Percentiles rank a stretch among this genome's conserved stretches.
These are phyloP conservation scores for Eurotiales sp. DNA, from an alignment of 2,329 filamentous ascomycete genomes.

Conservation along the genomic window DNA sequence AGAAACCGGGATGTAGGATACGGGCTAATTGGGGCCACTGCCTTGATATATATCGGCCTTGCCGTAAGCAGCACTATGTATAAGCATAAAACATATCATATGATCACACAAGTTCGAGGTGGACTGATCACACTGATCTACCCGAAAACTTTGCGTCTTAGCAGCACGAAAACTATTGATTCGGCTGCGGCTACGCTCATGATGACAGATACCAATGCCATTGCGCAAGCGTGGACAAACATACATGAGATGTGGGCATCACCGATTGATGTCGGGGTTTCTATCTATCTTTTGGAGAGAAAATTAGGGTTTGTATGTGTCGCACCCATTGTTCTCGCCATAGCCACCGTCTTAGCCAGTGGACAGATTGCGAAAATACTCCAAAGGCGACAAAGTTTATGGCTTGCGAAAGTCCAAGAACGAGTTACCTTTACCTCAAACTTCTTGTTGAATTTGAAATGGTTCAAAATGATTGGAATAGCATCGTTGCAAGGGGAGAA, in stretches of 20 bases:
- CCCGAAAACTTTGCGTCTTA: background rate
- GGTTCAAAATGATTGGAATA: slow-evolving; percentile 37
- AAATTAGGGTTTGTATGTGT: background rate
- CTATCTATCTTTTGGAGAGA: background rate
- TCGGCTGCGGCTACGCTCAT: slow-evolving; percentile 43
- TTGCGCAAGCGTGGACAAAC: slow-evolving; percentile 37
- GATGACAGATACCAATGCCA: slow-evolving; percentile 44
- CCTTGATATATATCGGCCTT: slow-evolving; percentile 40
- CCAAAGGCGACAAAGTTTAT: slow-evolving; percentile 16
- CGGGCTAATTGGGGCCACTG: slow-evolving; percentile 41
- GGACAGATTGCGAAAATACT: background rate
- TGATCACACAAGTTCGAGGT: slow-evolving; percentile 1
- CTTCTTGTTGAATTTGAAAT: slow-evolving; percentile 39
- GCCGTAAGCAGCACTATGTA: slow-evolving; percentile 37
- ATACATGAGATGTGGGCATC: slow-evolving; percentile 46
- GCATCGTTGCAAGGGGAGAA: background rate
- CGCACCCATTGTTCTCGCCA: background rate
- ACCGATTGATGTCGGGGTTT: slow-evolving; percentile 40
- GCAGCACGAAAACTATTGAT: slow-evolving; percentile 17
- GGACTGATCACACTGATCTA: slow-evolving; percentile 1
- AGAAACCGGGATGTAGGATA: slow-evolving; percentile 30
- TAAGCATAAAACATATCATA: slow-evolving; percentile 36
- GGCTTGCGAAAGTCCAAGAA: slow-evolving; percentile 40
- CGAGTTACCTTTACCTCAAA: slow-evolving; percentile 38
- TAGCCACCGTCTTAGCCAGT: slow-evolving; percentile 15